These are phyloP conservation scores for Tetrahymena thermophila DNA, from an alignment of 73 alveolate genomes.

Conservation along the genomic window DNA sequence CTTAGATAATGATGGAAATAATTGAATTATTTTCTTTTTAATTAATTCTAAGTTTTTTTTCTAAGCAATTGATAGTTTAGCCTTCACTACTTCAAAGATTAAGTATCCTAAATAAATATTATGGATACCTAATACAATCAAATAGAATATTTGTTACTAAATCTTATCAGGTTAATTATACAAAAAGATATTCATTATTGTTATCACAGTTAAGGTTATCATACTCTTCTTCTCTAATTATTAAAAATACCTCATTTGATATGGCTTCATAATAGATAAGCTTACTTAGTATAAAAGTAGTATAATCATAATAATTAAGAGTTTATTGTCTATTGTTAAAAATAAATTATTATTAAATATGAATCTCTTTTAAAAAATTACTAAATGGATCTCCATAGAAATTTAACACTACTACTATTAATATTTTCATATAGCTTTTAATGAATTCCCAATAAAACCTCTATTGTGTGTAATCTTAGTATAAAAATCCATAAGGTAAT, in stretches of 20 bases:
- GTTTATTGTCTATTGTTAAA: neutral
- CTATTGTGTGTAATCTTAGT: neutral
- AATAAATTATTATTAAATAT: neutral
- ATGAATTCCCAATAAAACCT: neutral
- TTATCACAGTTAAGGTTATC: neutral
- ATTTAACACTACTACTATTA: neutral
- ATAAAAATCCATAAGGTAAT: neutral
- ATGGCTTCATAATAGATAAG: neutral
- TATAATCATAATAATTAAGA: neutral
- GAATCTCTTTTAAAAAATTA: neutral
- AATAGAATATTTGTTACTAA: neutral
- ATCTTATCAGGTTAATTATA: neutral
- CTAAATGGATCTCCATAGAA: neutral
- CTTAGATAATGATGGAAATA: neutral
- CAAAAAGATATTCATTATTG: neutral
- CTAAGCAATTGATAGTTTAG: neutral
- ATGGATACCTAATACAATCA: neutral
- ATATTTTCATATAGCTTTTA: neutral
- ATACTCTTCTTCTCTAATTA: neutral
- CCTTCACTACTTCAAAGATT: neutral
- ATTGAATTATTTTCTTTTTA: neutral
- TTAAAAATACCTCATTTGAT: neutral
- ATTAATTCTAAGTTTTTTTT: neutral
- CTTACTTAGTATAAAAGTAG: neutral
- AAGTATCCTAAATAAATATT: neutral